phyloP scores from a whole-genome alignment of 805 yeast species.

The Suhomyces kilbournensis region DNA sequence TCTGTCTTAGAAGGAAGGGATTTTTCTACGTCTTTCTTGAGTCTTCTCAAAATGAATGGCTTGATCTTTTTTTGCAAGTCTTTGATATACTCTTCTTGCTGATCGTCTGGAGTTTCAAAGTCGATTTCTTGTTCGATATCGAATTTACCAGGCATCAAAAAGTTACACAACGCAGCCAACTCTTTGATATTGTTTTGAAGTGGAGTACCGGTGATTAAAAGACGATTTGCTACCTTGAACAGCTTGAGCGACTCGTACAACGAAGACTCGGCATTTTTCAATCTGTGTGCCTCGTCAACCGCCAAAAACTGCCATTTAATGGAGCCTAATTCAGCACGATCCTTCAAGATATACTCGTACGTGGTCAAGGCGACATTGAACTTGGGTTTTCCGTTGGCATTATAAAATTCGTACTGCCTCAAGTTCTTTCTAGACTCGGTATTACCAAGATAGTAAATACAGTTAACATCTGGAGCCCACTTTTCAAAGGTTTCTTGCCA shows the following conservation, averaged over 20 bases:
- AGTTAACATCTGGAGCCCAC: conserved; percentile 96
- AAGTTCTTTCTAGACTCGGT: conserved; percentile 78
- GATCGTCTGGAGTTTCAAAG: conserved; percentile 81
- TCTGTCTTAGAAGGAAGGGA: conserved; percentile 95
- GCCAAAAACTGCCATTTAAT: conserved; percentile 96
- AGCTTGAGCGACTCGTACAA: conserved; percentile 82
- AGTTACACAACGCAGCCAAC: conserved; percentile 90
- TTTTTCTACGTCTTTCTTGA: conserved; percentile 96
- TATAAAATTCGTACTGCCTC: conserved; percentile 80
- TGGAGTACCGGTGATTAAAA: conserved; percentile 97
- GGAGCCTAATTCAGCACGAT: conserved; percentile 71
- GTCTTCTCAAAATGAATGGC: conserved; percentile 88
- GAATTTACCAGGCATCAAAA: conserved; percentile 93
- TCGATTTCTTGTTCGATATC: conserved; percentile 92
- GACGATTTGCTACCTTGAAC: conserved; percentile 78
- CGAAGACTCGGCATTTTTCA: conserved; percentile 91
- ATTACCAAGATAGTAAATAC: conserved; percentile 90
- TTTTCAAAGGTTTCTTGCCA: conserved; percentile 99
- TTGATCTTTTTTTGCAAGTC: conserved; percentile 80
- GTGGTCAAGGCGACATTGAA: conserved; percentile 93
- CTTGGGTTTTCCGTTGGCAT: conserved; percentile 66
- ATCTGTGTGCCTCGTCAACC: conserved; percentile 97
- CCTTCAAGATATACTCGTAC: conserved; percentile 93
- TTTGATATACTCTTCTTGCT: conserved; percentile 86
- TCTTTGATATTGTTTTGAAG: conserved; percentile 94